Evolutionary conservation across 2,329 filamentous ascomycete species (phyloP).

Genomic region (Pestalotiopsis sp.): DNA sequence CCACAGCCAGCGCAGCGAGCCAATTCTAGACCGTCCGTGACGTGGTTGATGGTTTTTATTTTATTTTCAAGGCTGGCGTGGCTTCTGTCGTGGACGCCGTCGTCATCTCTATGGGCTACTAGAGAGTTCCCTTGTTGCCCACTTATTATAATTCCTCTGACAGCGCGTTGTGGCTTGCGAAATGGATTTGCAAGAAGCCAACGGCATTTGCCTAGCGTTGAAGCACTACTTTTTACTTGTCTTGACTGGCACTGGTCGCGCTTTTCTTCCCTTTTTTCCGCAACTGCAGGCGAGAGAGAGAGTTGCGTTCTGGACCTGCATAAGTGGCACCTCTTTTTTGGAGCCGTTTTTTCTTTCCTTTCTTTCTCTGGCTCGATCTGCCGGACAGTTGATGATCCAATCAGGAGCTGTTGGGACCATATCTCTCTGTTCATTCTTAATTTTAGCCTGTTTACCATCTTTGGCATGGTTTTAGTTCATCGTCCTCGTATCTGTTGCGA

Average conservation of each 20-base stretch:
- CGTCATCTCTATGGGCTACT: neutral
- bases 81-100: neutral
- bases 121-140: neutral
- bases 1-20: neutral
- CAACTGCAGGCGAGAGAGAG: conserved; percentile 1
- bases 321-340: conserved; percentile 1
- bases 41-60: too few relatives aligned
- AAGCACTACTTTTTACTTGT: neutral
- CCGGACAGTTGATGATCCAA: neutral
- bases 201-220: neutral
- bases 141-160: neutral
- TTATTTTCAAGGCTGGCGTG: neutral
- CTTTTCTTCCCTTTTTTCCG: neutral
- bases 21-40: neutral
- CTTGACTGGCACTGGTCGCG: neutral
- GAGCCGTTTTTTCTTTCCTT: neutral
- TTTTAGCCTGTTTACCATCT: neutral
- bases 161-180: conserved; percentile 6
- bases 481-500: too few relatives aligned
- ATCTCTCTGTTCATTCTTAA: neutral
- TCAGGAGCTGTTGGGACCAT: neutral
- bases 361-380: neutral
- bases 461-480: neutral
- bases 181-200: neutral
- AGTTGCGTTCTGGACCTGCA: neutral